Evolutionary conservation across 73 alveolate species (phyloP).

Genomic region (Durusdinium trenchii): DNA sequence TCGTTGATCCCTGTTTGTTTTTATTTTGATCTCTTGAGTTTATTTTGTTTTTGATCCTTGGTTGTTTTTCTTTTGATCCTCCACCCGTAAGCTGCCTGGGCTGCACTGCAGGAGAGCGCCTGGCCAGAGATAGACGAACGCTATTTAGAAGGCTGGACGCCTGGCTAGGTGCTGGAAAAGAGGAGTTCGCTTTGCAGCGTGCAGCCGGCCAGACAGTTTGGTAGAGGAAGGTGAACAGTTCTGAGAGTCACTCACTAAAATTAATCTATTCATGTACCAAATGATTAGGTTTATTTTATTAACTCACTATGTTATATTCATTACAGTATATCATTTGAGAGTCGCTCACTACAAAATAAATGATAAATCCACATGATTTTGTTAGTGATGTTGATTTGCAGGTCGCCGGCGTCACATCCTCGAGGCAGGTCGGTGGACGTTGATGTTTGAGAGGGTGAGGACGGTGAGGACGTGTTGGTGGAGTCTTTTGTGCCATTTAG

Average conservation of each 20-base stretch:
- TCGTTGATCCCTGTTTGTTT: too few relatives aligned
- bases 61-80: background rate
- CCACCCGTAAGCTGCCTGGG: background rate
- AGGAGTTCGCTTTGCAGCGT: too few relatives aligned
- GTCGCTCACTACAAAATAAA: background rate
- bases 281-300: background rate
- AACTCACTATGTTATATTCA: too few relatives aligned
- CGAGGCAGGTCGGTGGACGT: background rate
- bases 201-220: slow-evolving; percentile 4
- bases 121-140: slow-evolving; percentile 91
- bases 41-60: too few relatives aligned
- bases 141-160: slow-evolving; percentile 62
- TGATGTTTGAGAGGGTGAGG: too few relatives aligned
- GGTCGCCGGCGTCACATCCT: slow-evolving; percentile 63
- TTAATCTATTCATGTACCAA: background rate
- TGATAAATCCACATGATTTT: too few relatives aligned
- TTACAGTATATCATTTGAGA: background rate
- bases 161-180: too few relatives aligned
- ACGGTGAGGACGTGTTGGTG: too few relatives aligned
- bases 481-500: background rate
- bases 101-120: slow-evolving; percentile 58
- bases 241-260: background rate
- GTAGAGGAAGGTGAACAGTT: background rate
- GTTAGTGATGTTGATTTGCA: background rate
- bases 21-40: background rate